Evolutionary conservation across 1,139 yeast species (phyloP).

Genomic region (Taphrina confusa): DNA sequence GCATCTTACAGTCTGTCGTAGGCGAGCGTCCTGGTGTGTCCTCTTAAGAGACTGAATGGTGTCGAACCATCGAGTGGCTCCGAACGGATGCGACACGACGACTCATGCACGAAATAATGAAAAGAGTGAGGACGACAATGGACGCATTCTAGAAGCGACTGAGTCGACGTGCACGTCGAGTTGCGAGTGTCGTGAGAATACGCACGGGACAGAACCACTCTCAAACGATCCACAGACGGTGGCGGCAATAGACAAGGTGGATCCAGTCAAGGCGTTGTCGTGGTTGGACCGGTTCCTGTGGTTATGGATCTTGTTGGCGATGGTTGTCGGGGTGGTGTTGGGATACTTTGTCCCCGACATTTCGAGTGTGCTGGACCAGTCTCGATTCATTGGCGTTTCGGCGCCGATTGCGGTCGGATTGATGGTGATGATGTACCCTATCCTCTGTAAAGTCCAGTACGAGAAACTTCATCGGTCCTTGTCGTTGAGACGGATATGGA

Average conservation of each 20-base stretch:
- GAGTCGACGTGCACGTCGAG: not conserved
- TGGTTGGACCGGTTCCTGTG: constrained; percentile 43
- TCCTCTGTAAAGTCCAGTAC: constrained; percentile 58
- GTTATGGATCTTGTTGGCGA: constrained; percentile 45
- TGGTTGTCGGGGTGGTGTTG: constrained; percentile 45
- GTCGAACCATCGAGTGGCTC: not conserved
- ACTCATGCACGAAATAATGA: not conserved
- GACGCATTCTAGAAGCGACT: not conserved
- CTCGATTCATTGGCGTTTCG: constrained; percentile 44
- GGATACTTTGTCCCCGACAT: constrained; percentile 45
- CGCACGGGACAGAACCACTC: not conserved
- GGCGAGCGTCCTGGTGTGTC: too few species aligned
- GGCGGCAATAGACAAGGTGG: constrained; percentile 9
- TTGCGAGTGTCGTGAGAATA: constrained; percentile 2
- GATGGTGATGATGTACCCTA: constrained; percentile 62
- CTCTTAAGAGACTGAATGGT: too few species aligned
- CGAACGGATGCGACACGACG: constrained; percentile 10
- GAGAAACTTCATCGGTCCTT: constrained; percentile 48
- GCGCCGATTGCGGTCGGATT: constrained; percentile 58
- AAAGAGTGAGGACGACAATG: not conserved
- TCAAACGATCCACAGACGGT: not conserved
- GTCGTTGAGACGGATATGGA: constrained; percentile 43
- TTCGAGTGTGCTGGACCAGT: constrained; percentile 41
- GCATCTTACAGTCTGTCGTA: too few species aligned
- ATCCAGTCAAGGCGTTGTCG: constrained; percentile 39